A percentile compares a stretch with the other conserved stretches of the same genome.
phyloP scores from a whole-genome alignment of 1,139 yeast genomes.

The Geotrichum macrosporum region DNA sequence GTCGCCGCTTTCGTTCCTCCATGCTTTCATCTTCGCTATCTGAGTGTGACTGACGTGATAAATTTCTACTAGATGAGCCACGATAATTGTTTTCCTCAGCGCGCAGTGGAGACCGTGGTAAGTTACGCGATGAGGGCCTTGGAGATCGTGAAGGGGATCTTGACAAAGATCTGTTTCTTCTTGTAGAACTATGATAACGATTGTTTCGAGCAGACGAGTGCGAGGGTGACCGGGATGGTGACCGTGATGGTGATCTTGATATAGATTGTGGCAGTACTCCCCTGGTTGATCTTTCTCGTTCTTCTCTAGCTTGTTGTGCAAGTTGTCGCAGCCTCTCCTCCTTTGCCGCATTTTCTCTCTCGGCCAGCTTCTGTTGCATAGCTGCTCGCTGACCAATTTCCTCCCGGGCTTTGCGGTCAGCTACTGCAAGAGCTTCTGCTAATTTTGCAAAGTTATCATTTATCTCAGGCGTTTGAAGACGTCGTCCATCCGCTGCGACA shows the following conservation, averaged over 20 bases:
- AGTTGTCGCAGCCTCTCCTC: slow-evolving; percentile 56
- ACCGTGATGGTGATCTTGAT: slow-evolving; percentile 13
- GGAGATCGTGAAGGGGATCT: background rate
- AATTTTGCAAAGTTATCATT: slow-evolving; percentile 61
- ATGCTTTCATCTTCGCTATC: slow-evolving; percentile 21
- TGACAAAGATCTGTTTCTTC: background rate
- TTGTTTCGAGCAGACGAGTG: background rate
- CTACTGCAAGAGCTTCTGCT: slow-evolving; percentile 67
- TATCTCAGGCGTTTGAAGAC: slow-evolving; percentile 40
- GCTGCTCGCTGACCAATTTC: slow-evolving; percentile 61
- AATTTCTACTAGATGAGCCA: too few species aligned
- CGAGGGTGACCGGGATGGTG: slow-evolving; percentile 4
- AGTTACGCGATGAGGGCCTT: background rate
- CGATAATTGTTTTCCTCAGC: too few species aligned
- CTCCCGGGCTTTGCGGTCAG: slow-evolving; percentile 70
- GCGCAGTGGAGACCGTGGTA: slow-evolving; percentile 17
- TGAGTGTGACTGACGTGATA: slow-evolving; percentile 12
- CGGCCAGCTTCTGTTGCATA: slow-evolving; percentile 51
- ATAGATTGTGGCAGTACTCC: background rate
- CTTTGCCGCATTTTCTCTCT: slow-evolving; percentile 53
- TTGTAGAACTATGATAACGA: background rate
- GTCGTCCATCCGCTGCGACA: slow-evolving; percentile 55
- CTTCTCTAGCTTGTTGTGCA: slow-evolving; percentile 55
- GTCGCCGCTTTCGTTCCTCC: slow-evolving; percentile 40
- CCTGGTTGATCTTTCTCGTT: slow-evolving; percentile 24